Evolutionary conservation across 148 eudicot species (phyloP), one percentile per base, ranked within the genome.

Genomic region (Vaccinium darrowii): DNA sequence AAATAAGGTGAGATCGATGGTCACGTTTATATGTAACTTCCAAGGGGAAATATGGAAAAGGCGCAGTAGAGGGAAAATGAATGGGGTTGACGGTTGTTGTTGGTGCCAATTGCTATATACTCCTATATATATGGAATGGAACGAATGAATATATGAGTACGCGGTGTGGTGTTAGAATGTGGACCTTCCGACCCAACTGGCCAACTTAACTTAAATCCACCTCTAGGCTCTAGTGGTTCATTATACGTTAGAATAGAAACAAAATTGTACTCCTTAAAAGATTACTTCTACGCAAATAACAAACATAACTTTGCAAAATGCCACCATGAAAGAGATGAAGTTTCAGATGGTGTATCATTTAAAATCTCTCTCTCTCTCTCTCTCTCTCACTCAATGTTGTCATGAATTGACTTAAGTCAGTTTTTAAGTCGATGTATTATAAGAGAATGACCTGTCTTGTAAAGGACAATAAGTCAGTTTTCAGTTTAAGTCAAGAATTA

Each of bases 11-110:
- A 18, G 6, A 16, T 19, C 36, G 11, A 73, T 36, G 77, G 23
- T 73, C 21, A 39, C 23, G 39, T 73, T 69, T 27, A 69, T 69
- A 69, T 69, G 74, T 30, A 69, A 30, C 15, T 25, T 13, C 6
- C 2, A 62, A 62, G 69, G 74, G 36, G 74, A 69, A 69, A 23
- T 12, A 69, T 4, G 74, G 30, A 23, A 27, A 69, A 25, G 39
- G 74, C 36, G 39, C 12, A 25, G 73, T 25, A 15, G 74, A 25
- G 36, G 74, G 36, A 69, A 69, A 30, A 12, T 13, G 27, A n/a
- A n/a, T n/a, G 73, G 74, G 39, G 43, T 30, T 69, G 74, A 69
- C 74, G 43, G 74, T 69, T 69, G 74, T 30, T 69, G 43, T 27
- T 36, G 39, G 16, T 69, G 74, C 74, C 54, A 11, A 11, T 52